Evolutionary conservation across 371 early-diverging fungal species (phyloP).

Genomic region (Mucor piriformis): DNA sequence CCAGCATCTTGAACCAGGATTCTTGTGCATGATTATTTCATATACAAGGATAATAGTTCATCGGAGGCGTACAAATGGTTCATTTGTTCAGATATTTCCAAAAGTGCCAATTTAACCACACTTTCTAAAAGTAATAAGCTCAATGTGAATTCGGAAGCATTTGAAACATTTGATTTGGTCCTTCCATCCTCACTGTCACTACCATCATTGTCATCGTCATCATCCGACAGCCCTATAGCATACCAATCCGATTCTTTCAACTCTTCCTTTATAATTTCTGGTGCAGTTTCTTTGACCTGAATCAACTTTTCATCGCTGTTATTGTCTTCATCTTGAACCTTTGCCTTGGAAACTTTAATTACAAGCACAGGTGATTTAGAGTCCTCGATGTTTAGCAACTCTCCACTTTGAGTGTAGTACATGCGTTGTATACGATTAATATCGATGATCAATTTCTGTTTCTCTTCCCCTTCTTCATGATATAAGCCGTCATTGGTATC

Average conservation of each 20-base stretch:
- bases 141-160: neutral
- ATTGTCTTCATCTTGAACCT: neutral
- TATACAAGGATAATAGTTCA: conserved; percentile 68
- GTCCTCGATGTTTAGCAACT: conserved; percentile 73
- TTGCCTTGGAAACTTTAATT: conserved; percentile 49
- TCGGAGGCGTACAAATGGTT: conserved; percentile 70
- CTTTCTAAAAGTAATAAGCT: conserved; percentile 71
- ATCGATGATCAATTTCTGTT: conserved; percentile 21
- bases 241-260: conserved; percentile 43
- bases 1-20: neutral
- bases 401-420: conserved; percentile 74
- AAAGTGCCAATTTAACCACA: conserved; percentile 60
- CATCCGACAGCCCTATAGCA: conserved; percentile 39
- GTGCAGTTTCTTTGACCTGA: conserved; percentile 27
- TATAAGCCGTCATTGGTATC: conserved; percentile 75
- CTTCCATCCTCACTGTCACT: conserved; percentile 14
- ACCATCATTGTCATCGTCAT: conserved; percentile 12
- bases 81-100: conserved; percentile 66
- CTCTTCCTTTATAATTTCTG: conserved; percentile 38
- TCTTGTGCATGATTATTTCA: conserved; percentile 20
- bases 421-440: conserved; percentile 52
- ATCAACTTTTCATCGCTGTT: conserved; percentile 4
- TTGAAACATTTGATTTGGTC: neutral
- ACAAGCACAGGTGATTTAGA: conserved; percentile 70
- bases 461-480: conserved; percentile 58